Evolutionary conservation across 805 yeast genomes (phyloP).

Genomic region (Starmerella bombicola): DNA sequence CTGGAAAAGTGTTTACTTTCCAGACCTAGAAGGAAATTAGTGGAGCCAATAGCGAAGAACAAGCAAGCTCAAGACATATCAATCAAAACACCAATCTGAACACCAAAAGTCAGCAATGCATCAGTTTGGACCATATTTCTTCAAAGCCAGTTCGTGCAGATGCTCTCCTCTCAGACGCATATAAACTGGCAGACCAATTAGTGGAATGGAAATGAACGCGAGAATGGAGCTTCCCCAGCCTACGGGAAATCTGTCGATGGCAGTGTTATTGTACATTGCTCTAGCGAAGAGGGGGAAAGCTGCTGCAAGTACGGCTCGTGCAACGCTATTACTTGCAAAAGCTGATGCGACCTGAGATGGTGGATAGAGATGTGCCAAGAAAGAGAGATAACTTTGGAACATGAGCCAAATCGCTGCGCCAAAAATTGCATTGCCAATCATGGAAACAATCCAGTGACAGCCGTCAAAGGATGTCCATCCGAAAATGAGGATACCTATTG

Average conservation of each 20-base stretch:
- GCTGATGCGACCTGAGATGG: conserved; percentile 41
- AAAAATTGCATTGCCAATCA: conserved; percentile 35
- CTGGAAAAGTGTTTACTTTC: no score
- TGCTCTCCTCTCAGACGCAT: conserved; percentile 9
- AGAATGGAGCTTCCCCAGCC: conserved; percentile 46
- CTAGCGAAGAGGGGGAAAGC: conserved; percentile 53
- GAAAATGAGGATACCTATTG: conserved; percentile 43
- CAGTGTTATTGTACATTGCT: conserved; percentile 38
- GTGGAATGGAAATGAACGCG: conserved; percentile 33
- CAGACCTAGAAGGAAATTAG: no score
- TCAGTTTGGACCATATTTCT: conserved; percentile 19
- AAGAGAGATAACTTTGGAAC: conserved; percentile 43
- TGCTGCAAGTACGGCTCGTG: conserved; percentile 41
- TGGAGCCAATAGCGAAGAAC: no score
- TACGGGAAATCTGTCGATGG: conserved; percentile 37
- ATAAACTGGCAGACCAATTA: conserved; percentile 39
- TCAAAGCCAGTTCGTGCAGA: conserved; percentile 11
- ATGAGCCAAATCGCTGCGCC: conserved; percentile 33
- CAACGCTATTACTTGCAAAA: conserved; percentile 44
- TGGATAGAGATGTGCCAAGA: conserved; percentile 39
- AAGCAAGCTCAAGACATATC: no score
- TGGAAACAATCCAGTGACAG: conserved; percentile 41
- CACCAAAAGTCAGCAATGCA: no score
- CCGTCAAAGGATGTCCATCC: conserved; percentile 43
- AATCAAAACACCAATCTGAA: no score